phyloP scores from a whole-genome alignment of 371 early-diverging fungal species.

The Zychaea mexicana region DNA sequence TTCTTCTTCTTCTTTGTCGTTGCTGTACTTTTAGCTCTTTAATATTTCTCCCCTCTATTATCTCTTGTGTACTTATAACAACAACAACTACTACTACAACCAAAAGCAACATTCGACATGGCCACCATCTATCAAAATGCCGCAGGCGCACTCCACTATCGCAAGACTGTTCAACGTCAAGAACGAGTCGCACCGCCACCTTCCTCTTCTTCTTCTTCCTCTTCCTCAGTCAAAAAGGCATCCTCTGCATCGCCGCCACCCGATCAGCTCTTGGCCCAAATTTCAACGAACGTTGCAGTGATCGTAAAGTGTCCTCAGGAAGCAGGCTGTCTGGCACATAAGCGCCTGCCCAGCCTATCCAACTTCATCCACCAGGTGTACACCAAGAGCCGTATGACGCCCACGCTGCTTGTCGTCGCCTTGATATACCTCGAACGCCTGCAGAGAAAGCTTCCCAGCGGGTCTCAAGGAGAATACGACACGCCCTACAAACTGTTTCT shows the following conservation, averaged over 20 bases:
- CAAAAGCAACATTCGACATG: slow-evolving; percentile 9
- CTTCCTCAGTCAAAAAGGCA: background rate
- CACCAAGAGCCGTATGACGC: slow-evolving; percentile 40
- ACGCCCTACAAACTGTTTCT: slow-evolving; percentile 76
- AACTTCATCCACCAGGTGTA: slow-evolving; percentile 43
- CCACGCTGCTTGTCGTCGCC: slow-evolving; percentile 58
- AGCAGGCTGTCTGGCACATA: slow-evolving; percentile 13
- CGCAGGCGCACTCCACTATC: background rate
- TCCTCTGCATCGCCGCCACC: slow-evolving; percentile 6
- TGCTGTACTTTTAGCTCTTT: slow-evolving; percentile 2
- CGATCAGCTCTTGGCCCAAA: slow-evolving; percentile 12
- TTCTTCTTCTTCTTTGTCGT: slow-evolving; percentile 10
- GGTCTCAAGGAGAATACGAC: slow-evolving; percentile 72
- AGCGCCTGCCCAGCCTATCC: slow-evolving; percentile 20
- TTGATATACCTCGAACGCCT: slow-evolving; percentile 74
- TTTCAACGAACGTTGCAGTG: slow-evolving; percentile 13
- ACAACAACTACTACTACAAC: background rate
- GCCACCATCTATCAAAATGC: slow-evolving; percentile 15
- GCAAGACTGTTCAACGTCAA: background rate
- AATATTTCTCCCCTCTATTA: too few species aligned
- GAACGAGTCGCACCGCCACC: too few species aligned
- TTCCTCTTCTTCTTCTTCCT: too few species aligned
- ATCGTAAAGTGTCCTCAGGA: slow-evolving; percentile 18
- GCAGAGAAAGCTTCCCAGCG: slow-evolving; percentile 55
- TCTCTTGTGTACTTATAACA: slow-evolving; percentile 7